Evolutionary conservation across 139 green algal genomes (phyloP).

Genomic region (Parachlorella kessleri): DNA sequence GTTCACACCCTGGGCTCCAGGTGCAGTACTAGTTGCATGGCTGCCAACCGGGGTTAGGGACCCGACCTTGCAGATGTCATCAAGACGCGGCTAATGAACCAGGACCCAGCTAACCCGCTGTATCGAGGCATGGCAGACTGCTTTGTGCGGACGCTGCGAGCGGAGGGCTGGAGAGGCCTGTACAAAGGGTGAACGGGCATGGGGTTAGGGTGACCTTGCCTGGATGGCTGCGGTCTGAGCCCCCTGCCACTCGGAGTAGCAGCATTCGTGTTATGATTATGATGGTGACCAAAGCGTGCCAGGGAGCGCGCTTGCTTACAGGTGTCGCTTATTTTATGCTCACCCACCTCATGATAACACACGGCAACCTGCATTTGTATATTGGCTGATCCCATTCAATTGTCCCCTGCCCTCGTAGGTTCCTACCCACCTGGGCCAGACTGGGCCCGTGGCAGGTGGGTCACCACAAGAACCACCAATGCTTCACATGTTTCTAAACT

Average conservation of each 20-base stretch:
- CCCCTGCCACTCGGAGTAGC: too few species aligned
- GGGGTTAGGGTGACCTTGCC: too few species aligned
- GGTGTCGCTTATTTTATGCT: too few species aligned
- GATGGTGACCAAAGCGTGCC: too few species aligned
- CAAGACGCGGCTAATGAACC: constrained; percentile 79
- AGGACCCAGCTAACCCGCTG: constrained; percentile 29
- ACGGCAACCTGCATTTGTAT: too few species aligned
- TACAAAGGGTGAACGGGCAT: constrained; percentile 63
- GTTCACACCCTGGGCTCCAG: neutral
- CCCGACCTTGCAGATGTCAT: constrained; percentile 49
- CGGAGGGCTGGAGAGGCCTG: constrained; percentile 53
- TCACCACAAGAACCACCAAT: too few species aligned
- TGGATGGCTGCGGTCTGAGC: too few species aligned
- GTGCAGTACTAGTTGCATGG: neutral
- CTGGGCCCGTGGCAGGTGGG: constrained; percentile 75
- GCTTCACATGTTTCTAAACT: too few species aligned
- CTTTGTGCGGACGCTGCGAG: constrained; percentile 50
- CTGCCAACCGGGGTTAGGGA: neutral
- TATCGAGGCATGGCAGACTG: constrained; percentile 61
- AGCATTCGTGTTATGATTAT: too few species aligned
- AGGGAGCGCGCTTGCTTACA: too few species aligned
- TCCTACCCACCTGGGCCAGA: constrained; percentile 70
- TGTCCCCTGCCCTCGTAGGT: constrained; percentile 32
- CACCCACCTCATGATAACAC: too few species aligned
- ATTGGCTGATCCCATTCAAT: too few species aligned